Conservation (phyloP, 768 basidiomycete species). For the Gelatoporia subvermispora region DNA sequence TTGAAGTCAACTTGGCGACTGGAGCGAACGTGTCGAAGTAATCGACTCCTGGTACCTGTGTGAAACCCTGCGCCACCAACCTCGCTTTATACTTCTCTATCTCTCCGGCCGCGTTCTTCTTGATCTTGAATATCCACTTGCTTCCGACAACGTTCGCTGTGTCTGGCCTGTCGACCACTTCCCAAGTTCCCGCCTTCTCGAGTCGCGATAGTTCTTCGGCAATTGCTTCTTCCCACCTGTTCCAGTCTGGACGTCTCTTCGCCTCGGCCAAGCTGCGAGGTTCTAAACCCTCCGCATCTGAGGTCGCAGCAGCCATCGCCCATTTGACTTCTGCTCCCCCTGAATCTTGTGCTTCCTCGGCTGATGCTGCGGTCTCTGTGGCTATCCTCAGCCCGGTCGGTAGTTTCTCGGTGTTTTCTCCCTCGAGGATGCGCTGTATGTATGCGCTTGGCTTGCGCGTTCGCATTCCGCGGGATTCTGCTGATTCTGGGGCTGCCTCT, state of each 20-base stretch:
- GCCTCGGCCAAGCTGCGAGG: background rate
- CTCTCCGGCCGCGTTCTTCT: too few species aligned
- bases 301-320: slow-evolving; percentile 1
- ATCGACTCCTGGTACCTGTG: slow-evolving; percentile 24
- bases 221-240: slow-evolving; percentile 11
- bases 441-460: too few species aligned
- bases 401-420: too few species aligned
- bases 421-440: slow-evolving; percentile 4
- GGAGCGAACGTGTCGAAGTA: too few species aligned
- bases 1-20: too few species aligned
- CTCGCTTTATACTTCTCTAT: slow-evolving; percentile 21
- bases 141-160: slow-evolving; percentile 15
- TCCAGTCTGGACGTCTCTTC: background rate
- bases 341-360: background rate
- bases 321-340: too few species aligned
- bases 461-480: too few species aligned
- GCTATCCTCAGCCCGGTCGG: too few species aligned
- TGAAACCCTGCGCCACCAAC: slow-evolving; percentile 27
- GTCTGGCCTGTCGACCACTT: slow-evolving; percentile 30
- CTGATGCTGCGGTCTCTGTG: too few species aligned
- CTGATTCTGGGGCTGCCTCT: too few species aligned
- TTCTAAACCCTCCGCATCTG: slow-evolving; percentile 4
- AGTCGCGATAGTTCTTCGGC: slow-evolving; percentile 10
- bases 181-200: slow-evolving; percentile 7
- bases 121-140: too few species aligned